Evolutionary conservation across 1,284 basidiomycete genomes (phyloP), one percentile per base, ranked within the genome.

Genomic region (Mrakiaceae sp.): DNA sequence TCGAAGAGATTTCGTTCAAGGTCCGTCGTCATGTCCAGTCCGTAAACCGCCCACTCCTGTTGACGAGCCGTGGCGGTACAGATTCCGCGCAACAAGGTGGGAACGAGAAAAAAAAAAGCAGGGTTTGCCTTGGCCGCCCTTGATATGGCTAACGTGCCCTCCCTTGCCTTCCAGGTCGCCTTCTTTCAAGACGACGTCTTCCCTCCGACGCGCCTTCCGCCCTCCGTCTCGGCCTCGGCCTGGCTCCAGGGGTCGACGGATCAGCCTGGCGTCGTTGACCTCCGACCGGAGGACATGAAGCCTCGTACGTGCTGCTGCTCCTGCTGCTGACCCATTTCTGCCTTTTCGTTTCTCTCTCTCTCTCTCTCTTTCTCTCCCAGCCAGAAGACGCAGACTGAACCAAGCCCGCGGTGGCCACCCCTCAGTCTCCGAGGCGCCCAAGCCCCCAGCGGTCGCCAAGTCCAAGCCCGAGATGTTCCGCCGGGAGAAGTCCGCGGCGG

Each of bases 161-260:
- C 27, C 27, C 27, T 27, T 27, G 27, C 27, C 27, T 27, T 27
- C 54, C 74, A 75, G 67, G 71, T 72, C 12, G 76, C 79, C 40
- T 78, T 75, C 72, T 80, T 80, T 73, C 79, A 81, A 69, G 76
- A 81, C 69, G 79, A 81, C 68, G 76, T 81, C 46, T 81, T 74
- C 58, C 67, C 74, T 0, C 71, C 73, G 0, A 79, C 78, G 3
- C 58, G 70, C 2, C 73, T 71, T 0, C 70, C 71, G 43, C 70
- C 75, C 0, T 51, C 70, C 0, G 56, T 69, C 4, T 66, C 69
- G 0, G 70, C 73, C 0, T 57, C 63, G 5, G 70, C 72, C 7
- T 79, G 78, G 76, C 62, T 76, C 5, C 63, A 44, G 0, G 78
- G 77, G 6, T 62, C 71, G 57, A 65, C 70, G 46, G 61, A 16